These are phyloP conservation scores for Drosera capensis DNA, from an alignment of 148 eudicot genomes.

Conservation along the genomic window DNA sequence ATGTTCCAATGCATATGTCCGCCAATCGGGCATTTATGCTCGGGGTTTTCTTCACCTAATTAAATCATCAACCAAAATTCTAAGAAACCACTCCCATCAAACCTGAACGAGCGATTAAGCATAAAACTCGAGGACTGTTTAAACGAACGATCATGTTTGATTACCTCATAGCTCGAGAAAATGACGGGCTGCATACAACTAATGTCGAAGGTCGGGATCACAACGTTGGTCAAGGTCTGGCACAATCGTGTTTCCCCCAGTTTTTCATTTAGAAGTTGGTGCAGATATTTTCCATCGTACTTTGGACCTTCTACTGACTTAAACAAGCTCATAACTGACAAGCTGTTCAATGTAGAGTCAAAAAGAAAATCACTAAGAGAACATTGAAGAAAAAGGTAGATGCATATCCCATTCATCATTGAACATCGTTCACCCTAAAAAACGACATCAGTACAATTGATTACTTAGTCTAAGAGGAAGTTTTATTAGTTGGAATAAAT, in stretches of 20 bases:
- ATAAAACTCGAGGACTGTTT: neutral
- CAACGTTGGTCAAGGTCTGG: constrained; percentile 26
- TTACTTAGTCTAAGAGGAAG: too few species aligned
- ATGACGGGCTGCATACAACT: constrained; percentile 24
- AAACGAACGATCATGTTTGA: neutral
- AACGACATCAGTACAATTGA: too few species aligned
- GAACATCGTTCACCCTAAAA: too few species aligned
- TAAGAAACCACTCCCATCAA: neutral
- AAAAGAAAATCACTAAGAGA: too few species aligned
- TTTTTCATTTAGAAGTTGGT: constrained; percentile 10
- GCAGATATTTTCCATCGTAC: constrained; percentile 30
- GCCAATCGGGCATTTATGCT: constrained; percentile 22
- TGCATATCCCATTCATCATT: too few species aligned
- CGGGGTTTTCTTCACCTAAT: constrained; percentile 14
- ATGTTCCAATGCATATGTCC: constrained; percentile 53
- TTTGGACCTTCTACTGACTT: constrained; percentile 24
- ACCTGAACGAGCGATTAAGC: neutral
- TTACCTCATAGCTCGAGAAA: constrained; percentile 29
- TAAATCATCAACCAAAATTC: neutral
- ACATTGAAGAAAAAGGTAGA: too few species aligned
- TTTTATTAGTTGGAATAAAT: too few species aligned
- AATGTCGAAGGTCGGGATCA: constrained; percentile 36
- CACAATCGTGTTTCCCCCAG: constrained; percentile 16
- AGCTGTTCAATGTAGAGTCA: too few species aligned
- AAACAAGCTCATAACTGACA: constrained; percentile 1